phyloP scores from a whole-genome alignment of 306 rosid species.

The Malus orientalis region DNA sequence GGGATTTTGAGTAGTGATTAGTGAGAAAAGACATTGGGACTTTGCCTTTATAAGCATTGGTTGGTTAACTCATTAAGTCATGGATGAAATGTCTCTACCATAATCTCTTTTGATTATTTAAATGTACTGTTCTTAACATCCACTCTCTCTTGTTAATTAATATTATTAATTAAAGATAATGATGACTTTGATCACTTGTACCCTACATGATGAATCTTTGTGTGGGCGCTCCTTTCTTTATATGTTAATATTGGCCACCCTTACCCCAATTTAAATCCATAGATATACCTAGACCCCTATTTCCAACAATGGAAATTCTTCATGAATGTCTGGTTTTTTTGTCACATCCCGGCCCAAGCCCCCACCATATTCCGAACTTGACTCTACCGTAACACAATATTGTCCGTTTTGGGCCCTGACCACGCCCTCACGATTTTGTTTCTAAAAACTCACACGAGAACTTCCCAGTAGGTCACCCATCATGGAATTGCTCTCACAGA shows the following conservation, averaged over 20 bases:
- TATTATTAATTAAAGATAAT: background rate
- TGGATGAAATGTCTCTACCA: conserved; percentile 89
- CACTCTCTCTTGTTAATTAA: background rate
- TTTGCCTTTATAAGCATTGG: conserved; percentile 52
- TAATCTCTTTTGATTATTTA: conserved; percentile 21
- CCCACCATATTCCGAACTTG: too few species aligned
- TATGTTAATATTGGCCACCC: background rate
- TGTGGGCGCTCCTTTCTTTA: conserved; percentile 19
- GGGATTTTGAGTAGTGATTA: conserved; percentile 23
- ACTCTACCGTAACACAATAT: too few species aligned
- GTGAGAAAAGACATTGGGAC: conserved; percentile 21
- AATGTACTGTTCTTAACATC: conserved; percentile 8
- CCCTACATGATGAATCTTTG: conserved; percentile 19
- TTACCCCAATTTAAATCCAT: conserved; percentile 1
- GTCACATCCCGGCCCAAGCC: too few species aligned
- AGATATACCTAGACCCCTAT: background rate
- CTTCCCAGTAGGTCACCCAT: too few species aligned
- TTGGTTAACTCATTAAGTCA: conserved; percentile 77
- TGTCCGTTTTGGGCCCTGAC: too few species aligned
- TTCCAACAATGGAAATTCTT: conserved; percentile 14
- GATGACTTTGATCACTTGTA: conserved; percentile 4
- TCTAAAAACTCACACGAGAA: too few species aligned
- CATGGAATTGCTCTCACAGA: too few species aligned
- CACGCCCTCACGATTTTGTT: too few species aligned
- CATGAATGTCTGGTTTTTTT: background rate